Conservation (phyloP, 305 asterid genomes). For the Striga hermonthica region DNA sequence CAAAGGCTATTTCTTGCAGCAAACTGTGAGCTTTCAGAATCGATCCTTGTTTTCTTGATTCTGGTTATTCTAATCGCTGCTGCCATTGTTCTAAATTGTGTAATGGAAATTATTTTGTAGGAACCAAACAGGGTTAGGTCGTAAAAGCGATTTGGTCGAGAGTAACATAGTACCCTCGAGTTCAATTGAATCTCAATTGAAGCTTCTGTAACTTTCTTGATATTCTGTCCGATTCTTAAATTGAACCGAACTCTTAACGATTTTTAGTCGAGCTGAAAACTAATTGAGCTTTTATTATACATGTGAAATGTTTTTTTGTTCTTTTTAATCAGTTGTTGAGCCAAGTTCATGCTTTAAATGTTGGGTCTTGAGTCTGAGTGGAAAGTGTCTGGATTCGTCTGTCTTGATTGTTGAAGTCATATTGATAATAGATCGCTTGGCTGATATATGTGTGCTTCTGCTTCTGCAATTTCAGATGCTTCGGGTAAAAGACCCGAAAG, state of each 20-base stretch:
- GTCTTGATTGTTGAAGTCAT: no score
- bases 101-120: neutral
- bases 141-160: no score
- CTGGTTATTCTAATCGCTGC: neutral
- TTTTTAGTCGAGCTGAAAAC: neutral
- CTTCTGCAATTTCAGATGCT: slow-evolving; percentile 61
- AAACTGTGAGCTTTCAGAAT: slow-evolving; percentile 46
- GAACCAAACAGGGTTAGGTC: no score
- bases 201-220: no score
- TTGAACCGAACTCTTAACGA: no score
- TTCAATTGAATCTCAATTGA: no score
- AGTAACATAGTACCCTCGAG: no score
- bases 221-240: no score
- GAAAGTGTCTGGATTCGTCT: no score
- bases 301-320: neutral
- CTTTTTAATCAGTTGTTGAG: neutral
- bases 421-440: neutral
- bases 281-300: neutral
- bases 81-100: neutral
- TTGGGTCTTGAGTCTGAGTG: no score
- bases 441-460: slow-evolving; percentile 30
- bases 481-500: slow-evolving; percentile 89
- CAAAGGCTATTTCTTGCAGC: slow-evolving; percentile 80
- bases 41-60: neutral
- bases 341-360: neutral